Base-by-base conservation (phyloP, 2,329 filamentous ascomycete genomes). In the Colletotrichum sp. region DNA sequence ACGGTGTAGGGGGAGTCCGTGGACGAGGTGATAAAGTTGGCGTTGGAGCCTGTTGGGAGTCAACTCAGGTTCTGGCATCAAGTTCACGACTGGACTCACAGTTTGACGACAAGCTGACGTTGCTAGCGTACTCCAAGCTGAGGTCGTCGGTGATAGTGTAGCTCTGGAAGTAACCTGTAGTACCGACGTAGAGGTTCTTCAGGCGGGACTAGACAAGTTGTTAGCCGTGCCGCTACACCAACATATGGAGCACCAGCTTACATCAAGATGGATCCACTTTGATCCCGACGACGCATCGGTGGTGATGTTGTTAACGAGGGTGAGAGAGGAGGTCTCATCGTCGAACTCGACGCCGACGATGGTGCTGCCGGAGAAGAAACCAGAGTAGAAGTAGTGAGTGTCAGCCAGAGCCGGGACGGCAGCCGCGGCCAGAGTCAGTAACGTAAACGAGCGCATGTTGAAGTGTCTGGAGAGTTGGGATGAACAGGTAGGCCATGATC, bases 231-330 rank as follows among this genome's bases (percentile, higher is more conserved):
- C 6, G 21, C 16, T 10, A 10, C 7, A 32, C 24, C 8, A 24
- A 7, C 3, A 24, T 2, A 36, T 6, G 12, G 4, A 28, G 6
- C 8, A 12, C 18, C 28, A 34, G 4, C 36, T 30, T 70, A 74
- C 71, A 26, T 81, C 80, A 10, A 80, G 64, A 6, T 78, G 69
- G 36, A 81, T 79, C 79, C 75, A 81, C 49, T 73, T 73, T 5
- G 71, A 73, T 34, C 77, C 79, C 15, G 73, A 77, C 1, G 71
- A 66, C 7, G 75, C 73, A 28, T 76, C 72, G n/a, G 78, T 74
- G 8, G 77, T 78, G 36, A 78, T 79, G 63, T 79, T 81, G 26
- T 79, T 79, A 15, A 76, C 77, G 36, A 81, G 66, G 7, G 77
- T 78, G 16, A 81, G 78, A 18, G 78, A 71, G 6, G 78, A 76